Evolutionary conservation across 1,139 yeast species (phyloP), one percentile per base, ranked within the genome.

Genomic region (Taphrina wiesneri): DNA sequence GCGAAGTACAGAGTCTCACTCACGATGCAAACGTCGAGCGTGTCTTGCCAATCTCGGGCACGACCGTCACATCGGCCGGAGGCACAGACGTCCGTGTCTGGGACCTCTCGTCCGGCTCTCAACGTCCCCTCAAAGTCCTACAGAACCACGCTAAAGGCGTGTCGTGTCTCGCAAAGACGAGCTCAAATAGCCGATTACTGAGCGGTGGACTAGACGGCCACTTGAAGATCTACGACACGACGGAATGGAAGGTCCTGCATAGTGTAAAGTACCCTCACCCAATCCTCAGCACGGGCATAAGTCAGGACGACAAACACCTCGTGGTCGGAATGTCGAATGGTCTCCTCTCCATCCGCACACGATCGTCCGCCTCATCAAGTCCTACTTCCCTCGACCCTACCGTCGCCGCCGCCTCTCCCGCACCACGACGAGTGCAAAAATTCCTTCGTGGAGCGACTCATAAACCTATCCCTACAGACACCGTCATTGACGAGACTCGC

Each of bases 151-250:
- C 93, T 71, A 93, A 93, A 76, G 88, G 97, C 0, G 97, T 93
- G 45, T 91, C 97, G 25, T 86, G 93, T 68, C 79, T 92, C 70
- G 66, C 68, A 28, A 66, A 41, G 4, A 83, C 87, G 72, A 80
- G 85, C 11, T 82, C 83, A 26, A 82, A 86, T 70, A 81, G 86
- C 61, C 96, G 96, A 11, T 80, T 93, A 63, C 77, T 93, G 61
- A 97, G 96, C 7, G 97, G 98, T 25, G 92, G 97, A 0, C 81
- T 93, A 68, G 99, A 93, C 77, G 99, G 99, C 19, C 99, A 93
- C 76, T 97, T 93, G 67, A 93, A 93, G 77, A 91, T 92, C 56
- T 90, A 93, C 75, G 98, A 92, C 76, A 85, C 90, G 41, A 79
- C 85, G 80, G 66, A 83, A 69, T 93, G 96, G 92, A 88, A 88